A percentile compares a stretch with the other conserved stretches of the same genome.
These are phyloP conservation scores for Cyclostephanos tholiformis DNA, from an alignment of 108 stramenopile species.

Conservation along the genomic window DNA sequence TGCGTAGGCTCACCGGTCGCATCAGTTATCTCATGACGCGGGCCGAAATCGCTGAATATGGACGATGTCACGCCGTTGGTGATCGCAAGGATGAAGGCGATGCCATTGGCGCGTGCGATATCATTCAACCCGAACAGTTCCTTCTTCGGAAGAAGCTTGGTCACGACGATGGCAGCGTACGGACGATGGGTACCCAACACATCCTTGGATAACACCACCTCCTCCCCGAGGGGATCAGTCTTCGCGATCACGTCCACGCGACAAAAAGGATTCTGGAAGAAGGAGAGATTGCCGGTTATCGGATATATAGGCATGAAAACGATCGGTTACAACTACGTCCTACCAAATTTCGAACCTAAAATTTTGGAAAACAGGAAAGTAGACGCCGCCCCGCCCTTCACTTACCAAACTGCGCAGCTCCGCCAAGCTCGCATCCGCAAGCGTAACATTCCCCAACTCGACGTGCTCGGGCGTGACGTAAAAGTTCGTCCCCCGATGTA, in stretches of 20 bases:
- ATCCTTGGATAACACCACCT: slow-evolving; percentile 24
- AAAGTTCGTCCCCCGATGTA: slow-evolving; percentile 51
- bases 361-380: too few species aligned
- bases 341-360: too few species aligned
- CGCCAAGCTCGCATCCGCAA: slow-evolving; percentile 42
- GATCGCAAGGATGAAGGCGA: slow-evolving; percentile 50
- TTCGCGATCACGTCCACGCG: slow-evolving; percentile 45
- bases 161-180: slow-evolving; percentile 52
- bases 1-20: slow-evolving; percentile 57
- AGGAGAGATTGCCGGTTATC: too few species aligned
- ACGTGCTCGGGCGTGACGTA: slow-evolving; percentile 49
- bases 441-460: slow-evolving; percentile 17
- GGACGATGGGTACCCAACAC: slow-evolving; percentile 38
- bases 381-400: too few species aligned
- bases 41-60: slow-evolving; percentile 54
- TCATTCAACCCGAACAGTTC: slow-evolving; percentile 39
- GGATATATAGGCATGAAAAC: too few species aligned
- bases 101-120: slow-evolving; percentile 36
- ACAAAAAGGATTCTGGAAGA: slow-evolving; percentile 49
- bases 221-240: slow-evolving; percentile 5
- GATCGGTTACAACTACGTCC: too few species aligned
- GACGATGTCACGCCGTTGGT: slow-evolving; percentile 50
- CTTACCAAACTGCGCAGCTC: slow-evolving; percentile 29
- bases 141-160: slow-evolving; percentile 37
- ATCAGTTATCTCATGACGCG: slow-evolving; percentile 48